Percentiles rank a stretch among this genome's conserved stretches.
Evolutionary conservation across 306 rosid genomes (phyloP).

Genomic region (Boehmeria nivea): DNA sequence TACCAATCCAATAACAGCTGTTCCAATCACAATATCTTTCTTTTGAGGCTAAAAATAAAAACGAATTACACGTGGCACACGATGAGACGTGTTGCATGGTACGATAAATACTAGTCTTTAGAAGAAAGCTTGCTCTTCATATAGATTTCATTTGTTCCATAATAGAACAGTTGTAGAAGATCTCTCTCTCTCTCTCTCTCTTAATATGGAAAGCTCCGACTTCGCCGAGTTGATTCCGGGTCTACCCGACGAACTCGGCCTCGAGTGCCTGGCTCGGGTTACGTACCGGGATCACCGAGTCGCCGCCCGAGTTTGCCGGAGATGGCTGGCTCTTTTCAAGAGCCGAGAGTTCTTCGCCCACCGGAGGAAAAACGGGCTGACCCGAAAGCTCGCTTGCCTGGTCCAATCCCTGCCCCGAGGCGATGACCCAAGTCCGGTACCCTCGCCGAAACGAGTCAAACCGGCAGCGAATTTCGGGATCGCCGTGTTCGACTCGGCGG

Average conservation of each 20-base stretch:
- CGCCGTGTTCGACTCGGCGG: conserved; percentile 29
- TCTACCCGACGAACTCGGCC: conserved; percentile 38
- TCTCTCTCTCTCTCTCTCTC: no score
- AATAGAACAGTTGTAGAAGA: no score
- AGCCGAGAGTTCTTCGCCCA: conserved; percentile 29
- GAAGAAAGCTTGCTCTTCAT: no score
- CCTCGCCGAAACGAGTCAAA: conserved; percentile 16
- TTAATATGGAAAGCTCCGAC: not conserved
- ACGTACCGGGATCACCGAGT: conserved; percentile 34
- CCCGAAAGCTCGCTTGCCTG: conserved; percentile 29
- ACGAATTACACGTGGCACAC: no score
- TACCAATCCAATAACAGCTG: no score
- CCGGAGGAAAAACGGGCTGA: conserved; percentile 20
- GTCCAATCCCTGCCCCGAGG: conserved; percentile 29
- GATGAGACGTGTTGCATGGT: no score
- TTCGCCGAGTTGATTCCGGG: conserved; percentile 34
- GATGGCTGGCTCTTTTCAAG: conserved; percentile 30
- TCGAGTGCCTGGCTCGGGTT: conserved; percentile 41
- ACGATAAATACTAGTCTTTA: no score
- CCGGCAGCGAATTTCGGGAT: conserved; percentile 22
- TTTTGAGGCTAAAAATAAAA: no score
- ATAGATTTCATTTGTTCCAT: no score
- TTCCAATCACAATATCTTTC: no score
- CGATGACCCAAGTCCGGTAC: not conserved
- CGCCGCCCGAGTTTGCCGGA: conserved; percentile 34